phyloP scores from a whole-genome alignment of 2,329 filamentous ascomycete species.

The Hypoxylon sp. region DNA sequence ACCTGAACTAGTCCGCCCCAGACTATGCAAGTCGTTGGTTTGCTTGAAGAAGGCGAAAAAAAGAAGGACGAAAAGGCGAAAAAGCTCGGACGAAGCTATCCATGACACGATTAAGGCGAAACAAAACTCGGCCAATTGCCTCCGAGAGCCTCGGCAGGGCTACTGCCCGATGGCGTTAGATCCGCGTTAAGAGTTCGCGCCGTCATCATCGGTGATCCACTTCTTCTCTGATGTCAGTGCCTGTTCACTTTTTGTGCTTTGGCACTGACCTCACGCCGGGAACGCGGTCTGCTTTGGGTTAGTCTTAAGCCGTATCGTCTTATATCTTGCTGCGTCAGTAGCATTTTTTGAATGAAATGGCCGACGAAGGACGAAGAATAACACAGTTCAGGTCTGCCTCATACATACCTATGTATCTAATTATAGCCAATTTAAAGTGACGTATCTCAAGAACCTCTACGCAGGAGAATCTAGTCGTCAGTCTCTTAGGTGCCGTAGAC shows the following conservation, averaged over 20 bases:
- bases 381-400: too few relatives aligned
- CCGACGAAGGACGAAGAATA: background rate
- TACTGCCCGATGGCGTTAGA: slow-evolving; percentile 31
- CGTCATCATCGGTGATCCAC: slow-evolving; percentile 32
- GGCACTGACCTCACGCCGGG: background rate
- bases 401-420: too few relatives aligned
- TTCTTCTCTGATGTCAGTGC: slow-evolving; percentile 23
- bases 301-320: background rate
- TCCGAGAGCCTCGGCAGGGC: slow-evolving; percentile 34
- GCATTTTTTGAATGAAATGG: background rate
- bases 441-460: too few relatives aligned
- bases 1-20: background rate
- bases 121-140: slow-evolving; percentile 26
- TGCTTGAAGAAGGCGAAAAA: background rate
- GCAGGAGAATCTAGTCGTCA: too few relatives aligned
- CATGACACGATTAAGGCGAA: background rate
- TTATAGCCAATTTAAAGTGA: too few relatives aligned
- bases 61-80: background rate
- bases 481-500: too few relatives aligned
- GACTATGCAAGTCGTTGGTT: too few relatives aligned
- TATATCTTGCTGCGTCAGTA: background rate
- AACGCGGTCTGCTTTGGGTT: background rate
- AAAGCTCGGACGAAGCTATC: slow-evolving; percentile 3
- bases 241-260: background rate
- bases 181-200: background rate